These are phyloP conservation scores for Podospora conica DNA, from an alignment of 495 filamentous ascomycete genomes.

Conservation along the genomic window DNA sequence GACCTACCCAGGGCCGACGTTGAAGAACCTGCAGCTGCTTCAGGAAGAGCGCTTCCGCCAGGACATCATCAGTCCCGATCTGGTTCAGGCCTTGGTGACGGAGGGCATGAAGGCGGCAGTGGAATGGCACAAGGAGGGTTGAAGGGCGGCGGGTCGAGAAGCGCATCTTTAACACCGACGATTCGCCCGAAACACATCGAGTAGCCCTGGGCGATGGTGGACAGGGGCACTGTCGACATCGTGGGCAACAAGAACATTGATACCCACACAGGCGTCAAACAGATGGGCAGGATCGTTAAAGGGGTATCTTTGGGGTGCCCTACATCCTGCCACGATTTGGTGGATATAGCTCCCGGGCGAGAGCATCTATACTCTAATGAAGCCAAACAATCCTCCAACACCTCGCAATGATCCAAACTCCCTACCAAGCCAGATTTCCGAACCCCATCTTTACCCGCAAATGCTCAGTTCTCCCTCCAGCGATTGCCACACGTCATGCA, in stretches of 20 bases:
- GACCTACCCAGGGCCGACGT: constrained; percentile 73
- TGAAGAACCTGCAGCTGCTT: constrained; percentile 73
- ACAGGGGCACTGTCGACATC: neutral
- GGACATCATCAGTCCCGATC: constrained; percentile 71
- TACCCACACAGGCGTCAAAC: neutral
- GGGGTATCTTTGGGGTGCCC: neutral
- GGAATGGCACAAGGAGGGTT: constrained; percentile 40
- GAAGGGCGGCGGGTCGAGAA: neutral
- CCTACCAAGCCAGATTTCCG: constrained; percentile 1
- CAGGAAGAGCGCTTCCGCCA: constrained; percentile 77
- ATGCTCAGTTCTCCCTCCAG: constrained; percentile 50
- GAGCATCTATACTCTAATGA: neutral
- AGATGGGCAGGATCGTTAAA: neutral
- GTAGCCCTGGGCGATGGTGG: neutral
- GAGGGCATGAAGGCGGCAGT: constrained; percentile 49
- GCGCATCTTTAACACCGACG: neutral
- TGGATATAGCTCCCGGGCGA: neutral
- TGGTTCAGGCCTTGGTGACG: constrained; percentile 56
- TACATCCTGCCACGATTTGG: neutral
- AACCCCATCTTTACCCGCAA: neutral
- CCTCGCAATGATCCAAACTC: constrained; percentile 18
- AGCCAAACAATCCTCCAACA: constrained; percentile 16
- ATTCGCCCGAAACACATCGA: neutral
- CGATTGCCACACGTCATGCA: constrained; percentile 53
- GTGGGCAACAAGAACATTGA: neutral